Conservation (phyloP, 108 stramenopile species). For the Fragilariopsis cylindrus region DNA sequence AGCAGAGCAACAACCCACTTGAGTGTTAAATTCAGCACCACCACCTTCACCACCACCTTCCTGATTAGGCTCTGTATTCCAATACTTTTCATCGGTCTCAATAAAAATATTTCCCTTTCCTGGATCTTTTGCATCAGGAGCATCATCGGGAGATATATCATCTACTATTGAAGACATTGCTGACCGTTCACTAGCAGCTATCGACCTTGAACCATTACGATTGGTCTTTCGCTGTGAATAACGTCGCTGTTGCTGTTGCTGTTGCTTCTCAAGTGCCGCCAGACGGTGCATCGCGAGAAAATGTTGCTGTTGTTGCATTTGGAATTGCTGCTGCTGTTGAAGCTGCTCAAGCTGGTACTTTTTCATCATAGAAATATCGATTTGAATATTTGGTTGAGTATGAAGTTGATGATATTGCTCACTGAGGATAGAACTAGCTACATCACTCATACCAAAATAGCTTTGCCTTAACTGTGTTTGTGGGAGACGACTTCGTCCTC, state of each 20-base stretch:
- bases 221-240: background rate
- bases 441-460: slow-evolving; percentile 41
- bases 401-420: slow-evolving; percentile 26
- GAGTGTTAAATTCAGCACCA: background rate
- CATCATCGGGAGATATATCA: slow-evolving; percentile 58
- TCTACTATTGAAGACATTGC: slow-evolving; percentile 45
- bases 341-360: slow-evolving; percentile 2
- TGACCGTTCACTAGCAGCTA: slow-evolving; percentile 17
- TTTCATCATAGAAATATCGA: slow-evolving; percentile 17
- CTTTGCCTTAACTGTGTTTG: background rate
- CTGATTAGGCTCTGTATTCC: background rate
- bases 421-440: slow-evolving; percentile 39
- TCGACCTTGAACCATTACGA: slow-evolving; percentile 20
- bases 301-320: background rate
- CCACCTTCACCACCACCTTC: background rate
- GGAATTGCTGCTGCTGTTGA: slow-evolving; percentile 4
- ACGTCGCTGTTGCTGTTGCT: slow-evolving; percentile 12
- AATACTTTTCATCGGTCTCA: slow-evolving; percentile 11
- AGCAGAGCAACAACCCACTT: slow-evolving; percentile 6
- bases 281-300: background rate
- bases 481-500: background rate
- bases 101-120: slow-evolving; percentile 41
- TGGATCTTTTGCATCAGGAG: slow-evolving; percentile 57
- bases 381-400: slow-evolving; percentile 6
- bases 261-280: background rate